Base-by-base conservation (phyloP, 2,329 filamentous ascomycete species). In the Monilinia vaccinii-corymbosi region DNA sequence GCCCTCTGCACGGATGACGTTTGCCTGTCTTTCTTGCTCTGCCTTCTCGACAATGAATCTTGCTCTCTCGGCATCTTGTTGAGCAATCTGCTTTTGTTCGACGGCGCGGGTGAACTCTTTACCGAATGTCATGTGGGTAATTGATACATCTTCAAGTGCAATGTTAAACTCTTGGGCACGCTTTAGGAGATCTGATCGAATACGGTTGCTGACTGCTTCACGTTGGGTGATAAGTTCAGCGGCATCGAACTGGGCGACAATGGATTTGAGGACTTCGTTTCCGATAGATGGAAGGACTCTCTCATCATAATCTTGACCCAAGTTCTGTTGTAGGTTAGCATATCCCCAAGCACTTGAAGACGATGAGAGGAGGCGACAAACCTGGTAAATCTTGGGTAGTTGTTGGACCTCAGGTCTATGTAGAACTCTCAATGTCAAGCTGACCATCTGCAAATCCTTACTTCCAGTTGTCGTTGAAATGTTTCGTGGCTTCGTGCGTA, bases 361-460 rank as follows among this genome's bases (percentile, higher is more conserved):
- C 9, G 4, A 31, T 18, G 42, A 21, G 18, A n/a, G 18, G 11
- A 46, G 50, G 36, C 45, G 58, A 70, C 81, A 65, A 77, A 97
- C 93, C 85, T 97, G 94, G 81, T 99, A 99, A 72, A 99, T 99
- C 79, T 93, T 96, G 62, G 94, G 95, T 72, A 99, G 79, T 70
- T 87, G 84, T 80, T 90, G 85, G 70, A 99, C 93, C 60, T 96
- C 93, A 7, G 95, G 94, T 69, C 95, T 83, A 78, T 97, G 93
- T 75, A 99, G 77, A 66, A 99, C 94, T 76, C 94, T 84, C 73
- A 99, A 82, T 58, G 94, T 99, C 81, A 99, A 82, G 82, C 91
- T 97, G 72, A 99, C 94, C 94, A 99, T 99, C 80, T 99, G 94
- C 81, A 99, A 77, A 78, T 99, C 94, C 84, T 99, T 99, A 82